Percentiles rank a stretch among this genome's conserved stretches.
phyloP scores from a whole-genome alignment of 495 filamentous ascomycete species.

The Annulohypoxylon stygium region DNA sequence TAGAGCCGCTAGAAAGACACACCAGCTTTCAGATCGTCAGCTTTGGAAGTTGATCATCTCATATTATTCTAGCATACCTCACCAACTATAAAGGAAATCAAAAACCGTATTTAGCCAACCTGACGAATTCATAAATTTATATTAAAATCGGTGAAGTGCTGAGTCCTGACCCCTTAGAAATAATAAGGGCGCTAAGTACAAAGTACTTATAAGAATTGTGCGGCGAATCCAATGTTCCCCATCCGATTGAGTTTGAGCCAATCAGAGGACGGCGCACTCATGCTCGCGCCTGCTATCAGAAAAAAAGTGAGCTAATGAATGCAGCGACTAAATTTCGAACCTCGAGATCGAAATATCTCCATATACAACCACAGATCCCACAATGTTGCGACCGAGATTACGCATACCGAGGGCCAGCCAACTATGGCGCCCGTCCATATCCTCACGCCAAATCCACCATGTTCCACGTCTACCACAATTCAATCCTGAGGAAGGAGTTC shows the following conservation, averaged over 20 bases:
- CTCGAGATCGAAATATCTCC: constrained; percentile 35
- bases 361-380: constrained; percentile 38
- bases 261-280: constrained; percentile 34
- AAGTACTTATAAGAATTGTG: neutral
- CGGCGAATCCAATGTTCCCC: constrained; percentile 51
- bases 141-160: neutral
- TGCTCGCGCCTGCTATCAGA: constrained; percentile 23
- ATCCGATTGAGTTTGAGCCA: constrained; percentile 29
- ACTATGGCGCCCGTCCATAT: constrained; percentile 41
- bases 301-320: constrained; percentile 45
- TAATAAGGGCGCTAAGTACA: neutral
- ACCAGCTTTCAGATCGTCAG: neutral
- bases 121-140: neutral
- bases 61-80: neutral
- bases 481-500: constrained; percentile 71
- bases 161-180: too few species aligned
- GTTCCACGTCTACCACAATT: constrained; percentile 71
- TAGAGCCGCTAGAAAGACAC: neutral
- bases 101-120: neutral
- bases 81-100: neutral
- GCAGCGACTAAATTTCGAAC: constrained; percentile 5
- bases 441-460: constrained; percentile 58
- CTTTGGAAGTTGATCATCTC: neutral
- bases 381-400: constrained; percentile 62
- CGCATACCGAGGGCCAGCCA: constrained; percentile 54